A percentile compares a stretch with the other conserved stretches of the same genome.
Conservation (phyloP, 2,329 filamentous ascomycete species). For the Trichoderma aggressivum region DNA sequence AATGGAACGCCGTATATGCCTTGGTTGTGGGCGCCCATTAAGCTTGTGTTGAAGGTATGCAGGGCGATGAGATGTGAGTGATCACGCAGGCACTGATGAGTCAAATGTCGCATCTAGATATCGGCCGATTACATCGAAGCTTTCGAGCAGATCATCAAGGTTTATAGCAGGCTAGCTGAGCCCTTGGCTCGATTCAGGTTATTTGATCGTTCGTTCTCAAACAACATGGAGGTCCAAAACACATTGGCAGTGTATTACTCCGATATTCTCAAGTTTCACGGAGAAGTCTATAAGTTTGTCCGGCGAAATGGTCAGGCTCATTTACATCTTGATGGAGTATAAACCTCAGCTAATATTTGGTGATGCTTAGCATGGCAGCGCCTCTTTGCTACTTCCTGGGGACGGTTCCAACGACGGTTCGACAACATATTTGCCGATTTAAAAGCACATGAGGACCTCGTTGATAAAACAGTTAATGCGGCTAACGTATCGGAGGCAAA, state of each 20-base stretch:
- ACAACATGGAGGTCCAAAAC: slow-evolving; percentile 37
- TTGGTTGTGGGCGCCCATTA: slow-evolving; percentile 47
- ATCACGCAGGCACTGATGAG: not conserved
- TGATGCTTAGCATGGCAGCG: slow-evolving; percentile 21
- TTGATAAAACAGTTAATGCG: slow-evolving; percentile 1
- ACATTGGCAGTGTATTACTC: slow-evolving; percentile 43
- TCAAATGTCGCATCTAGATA: not conserved
- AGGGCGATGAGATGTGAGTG: not conserved
- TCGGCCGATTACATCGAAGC: not conserved
- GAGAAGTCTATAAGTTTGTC: slow-evolving; percentile 45
- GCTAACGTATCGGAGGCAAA: not conserved
- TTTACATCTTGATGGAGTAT: rapidly evolving
- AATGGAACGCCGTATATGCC: slow-evolving; percentile 45
- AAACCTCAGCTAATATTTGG: not conserved
- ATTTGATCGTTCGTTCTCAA: slow-evolving; percentile 27
- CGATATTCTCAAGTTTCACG: slow-evolving; percentile 49
- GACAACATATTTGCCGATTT: slow-evolving; percentile 6
- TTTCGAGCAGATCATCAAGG: not conserved
- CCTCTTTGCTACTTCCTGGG: slow-evolving; percentile 21
- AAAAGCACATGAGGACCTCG: not conserved
- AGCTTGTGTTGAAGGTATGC: slow-evolving; percentile 22
- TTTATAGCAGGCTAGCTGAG: not conserved
- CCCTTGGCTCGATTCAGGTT: slow-evolving; percentile 21
- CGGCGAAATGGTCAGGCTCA: slow-evolving; percentile 28
- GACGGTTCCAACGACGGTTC: slow-evolving; percentile 17